phyloP scores from a whole-genome alignment of 2,329 filamentous ascomycete genomes.

The Ophiocordyceps australis region DNA sequence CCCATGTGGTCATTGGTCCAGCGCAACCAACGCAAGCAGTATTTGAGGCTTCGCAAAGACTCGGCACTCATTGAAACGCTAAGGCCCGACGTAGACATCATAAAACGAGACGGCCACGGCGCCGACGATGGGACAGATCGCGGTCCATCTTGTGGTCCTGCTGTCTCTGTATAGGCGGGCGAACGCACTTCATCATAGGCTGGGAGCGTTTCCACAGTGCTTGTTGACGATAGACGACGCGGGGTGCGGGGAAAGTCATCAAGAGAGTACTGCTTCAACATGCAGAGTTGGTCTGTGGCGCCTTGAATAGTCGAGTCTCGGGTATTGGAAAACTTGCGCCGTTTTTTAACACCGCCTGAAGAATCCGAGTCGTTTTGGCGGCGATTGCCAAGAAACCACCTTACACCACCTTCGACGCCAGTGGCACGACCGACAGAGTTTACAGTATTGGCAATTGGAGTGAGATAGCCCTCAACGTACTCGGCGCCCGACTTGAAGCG shows the following conservation, averaged over 20 bases:
- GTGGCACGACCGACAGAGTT: slow-evolving; percentile 69
- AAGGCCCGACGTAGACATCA: slow-evolving; percentile 80
- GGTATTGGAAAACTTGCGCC: slow-evolving; percentile 34
- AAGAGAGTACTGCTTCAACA: slow-evolving; percentile 6
- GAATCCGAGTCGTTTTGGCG: slow-evolving; percentile 33
- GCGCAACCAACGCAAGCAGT: slow-evolving; percentile 63
- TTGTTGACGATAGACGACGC: slow-evolving; percentile 44
- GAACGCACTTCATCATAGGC: slow-evolving; percentile 68
- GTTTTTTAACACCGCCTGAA: slow-evolving; percentile 31
- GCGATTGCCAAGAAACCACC: slow-evolving; percentile 58
- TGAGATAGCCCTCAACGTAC: slow-evolving; percentile 76
- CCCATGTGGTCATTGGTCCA: slow-evolving; percentile 71
- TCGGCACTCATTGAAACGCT: slow-evolving; percentile 85
- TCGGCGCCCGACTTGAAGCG: slow-evolving; percentile 79
- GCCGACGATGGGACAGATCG: slow-evolving; percentile 11
- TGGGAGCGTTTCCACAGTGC: slow-evolving; percentile 57
- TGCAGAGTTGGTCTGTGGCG: neutral
- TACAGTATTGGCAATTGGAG: slow-evolving; percentile 72
- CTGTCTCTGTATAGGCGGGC: slow-evolving; percentile 52
- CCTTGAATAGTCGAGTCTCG: slow-evolving; percentile 8
- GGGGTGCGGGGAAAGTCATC: slow-evolving; percentile 13
- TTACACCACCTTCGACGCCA: slow-evolving; percentile 70
- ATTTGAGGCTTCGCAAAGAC: slow-evolving; percentile 67
- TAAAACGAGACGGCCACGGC: slow-evolving; percentile 64
- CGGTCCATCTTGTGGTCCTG: slow-evolving; percentile 11